A percentile compares a stretch with the other conserved stretches of the same genome.
These are phyloP conservation scores for Dichomitus squalens DNA, from an alignment of 1,284 basidiomycete genomes.

Conservation along the genomic window DNA sequence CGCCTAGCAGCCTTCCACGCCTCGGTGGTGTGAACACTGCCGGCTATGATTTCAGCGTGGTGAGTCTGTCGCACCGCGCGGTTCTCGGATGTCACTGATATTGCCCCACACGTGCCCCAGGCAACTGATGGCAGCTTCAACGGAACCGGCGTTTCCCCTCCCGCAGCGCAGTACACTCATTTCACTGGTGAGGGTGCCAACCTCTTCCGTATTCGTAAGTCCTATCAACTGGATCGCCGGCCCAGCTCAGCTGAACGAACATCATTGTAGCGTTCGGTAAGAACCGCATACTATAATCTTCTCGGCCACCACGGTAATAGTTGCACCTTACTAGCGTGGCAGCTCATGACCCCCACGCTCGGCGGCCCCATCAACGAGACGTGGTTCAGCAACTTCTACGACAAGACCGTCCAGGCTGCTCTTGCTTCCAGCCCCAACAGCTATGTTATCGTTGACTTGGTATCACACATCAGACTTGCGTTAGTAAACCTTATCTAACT, in stretches of 20 bases:
- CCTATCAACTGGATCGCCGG: no score
- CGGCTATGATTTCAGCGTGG: constrained; percentile 39
- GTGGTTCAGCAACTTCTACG: constrained; percentile 47
- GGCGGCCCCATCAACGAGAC: constrained; percentile 47
- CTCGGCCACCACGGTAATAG: neutral
- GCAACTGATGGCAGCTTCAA: constrained; percentile 47
- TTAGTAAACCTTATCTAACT: neutral
- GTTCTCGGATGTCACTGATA: neutral
- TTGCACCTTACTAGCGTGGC: constrained; percentile 41
- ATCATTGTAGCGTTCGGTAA: constrained; percentile 33
- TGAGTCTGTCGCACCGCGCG: constrained; percentile 13
- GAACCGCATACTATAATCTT: neutral
- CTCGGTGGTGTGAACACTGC: constrained; percentile 47
- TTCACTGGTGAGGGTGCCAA: constrained; percentile 49
- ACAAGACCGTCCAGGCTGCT: constrained; percentile 51
- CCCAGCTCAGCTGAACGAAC: neutral
- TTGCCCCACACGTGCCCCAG: constrained; percentile 13
- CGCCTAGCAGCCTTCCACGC: constrained; percentile 33
- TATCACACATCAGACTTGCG: constrained; percentile 8
- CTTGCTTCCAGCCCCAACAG: constrained; percentile 42
- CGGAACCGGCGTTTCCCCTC: constrained; percentile 39
- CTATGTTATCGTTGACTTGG: constrained; percentile 55
- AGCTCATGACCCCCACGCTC: constrained; percentile 51
- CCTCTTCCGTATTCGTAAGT: constrained; percentile 47
- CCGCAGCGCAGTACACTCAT: constrained; percentile 44